Evolutionary conservation across 2,329 filamentous ascomycete genomes (phyloP), one percentile per base, ranked within the genome.

Genomic region (Parafenestella ontariensis): DNA sequence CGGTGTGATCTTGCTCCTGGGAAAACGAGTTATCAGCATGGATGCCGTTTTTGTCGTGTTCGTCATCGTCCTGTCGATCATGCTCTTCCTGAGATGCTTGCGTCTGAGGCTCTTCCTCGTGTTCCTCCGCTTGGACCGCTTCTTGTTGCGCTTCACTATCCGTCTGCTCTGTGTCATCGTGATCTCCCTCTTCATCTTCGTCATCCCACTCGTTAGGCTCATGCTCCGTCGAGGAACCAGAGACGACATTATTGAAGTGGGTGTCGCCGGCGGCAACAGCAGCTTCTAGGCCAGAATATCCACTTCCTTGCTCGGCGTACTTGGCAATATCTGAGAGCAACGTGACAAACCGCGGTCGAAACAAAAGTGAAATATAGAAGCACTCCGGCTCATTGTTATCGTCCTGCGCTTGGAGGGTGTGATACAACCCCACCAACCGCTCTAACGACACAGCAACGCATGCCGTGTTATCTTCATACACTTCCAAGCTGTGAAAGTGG

Each of bases 401-500:
- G 67, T 89, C 87, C 65, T 89, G 87, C 28, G 78, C 78, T 59
- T 83, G 81, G 41, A 90, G 75, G 15, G 79, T 77, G 53, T 87
- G 72, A 64, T 87, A 88, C 41, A 88, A 70, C 47, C 85, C 79
- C 54, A 89, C 73, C 40, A 90, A 77, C 52, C 87, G 80, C 41
- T 81, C 59, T 44, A 74, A 50, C 8, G 59, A 64, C 20, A 70
- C 56, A 33, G 64, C 60, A n/a, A 68, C 65, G 43, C 66, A 72
- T n/a, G 65, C 64, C 3, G 62, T 70, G 43, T 64, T 66, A 40
- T 74, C 71, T 43, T 74, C 68, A 36, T 64, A 74, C 3, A 74
- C 47, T 48, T 73, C 67, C 42, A 71, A 58, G 26, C 63, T 64
- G 44, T 66, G 61, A 46, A 89, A 76, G 43, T 70, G 59, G 28